Percentiles rank a stretch among this genome's conserved stretches.
Conservation (phyloP, 2,329 filamentous ascomycete genomes). For the Ophiostoma pallidulum region DNA sequence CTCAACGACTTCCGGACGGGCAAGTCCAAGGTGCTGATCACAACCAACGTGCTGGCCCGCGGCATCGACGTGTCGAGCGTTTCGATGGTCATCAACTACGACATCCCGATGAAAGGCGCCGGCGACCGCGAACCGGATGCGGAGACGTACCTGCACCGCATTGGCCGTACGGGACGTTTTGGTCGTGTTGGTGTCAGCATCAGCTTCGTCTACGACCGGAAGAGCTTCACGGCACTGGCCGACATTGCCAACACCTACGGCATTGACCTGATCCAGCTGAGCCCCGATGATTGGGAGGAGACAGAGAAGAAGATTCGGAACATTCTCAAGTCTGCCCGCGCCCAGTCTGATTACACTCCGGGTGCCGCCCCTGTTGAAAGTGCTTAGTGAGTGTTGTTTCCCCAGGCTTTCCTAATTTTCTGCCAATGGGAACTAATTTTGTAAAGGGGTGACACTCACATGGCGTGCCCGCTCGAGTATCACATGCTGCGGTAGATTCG, state of each 20-base stretch:
- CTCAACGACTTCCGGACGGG: slow-evolving; percentile 81
- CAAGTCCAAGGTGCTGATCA: slow-evolving; percentile 89
- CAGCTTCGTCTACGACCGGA: slow-evolving; percentile 82
- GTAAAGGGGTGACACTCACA: neutral
- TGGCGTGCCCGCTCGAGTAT: neutral
- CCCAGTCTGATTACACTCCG: slow-evolving; percentile 36
- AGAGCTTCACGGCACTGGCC: slow-evolving; percentile 69
- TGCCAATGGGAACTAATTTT: neutral
- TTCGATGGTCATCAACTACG: slow-evolving; percentile 98
- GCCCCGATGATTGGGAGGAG: slow-evolving; percentile 82
- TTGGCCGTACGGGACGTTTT: slow-evolving; percentile 92
- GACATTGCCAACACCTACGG: slow-evolving; percentile 73
- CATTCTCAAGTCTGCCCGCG: slow-evolving; percentile 64
- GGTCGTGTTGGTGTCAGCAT: slow-evolving; percentile 94
- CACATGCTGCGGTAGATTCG: neutral
- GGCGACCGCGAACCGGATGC: slow-evolving; percentile 78
- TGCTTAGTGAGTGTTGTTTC: slow-evolving; percentile 10
- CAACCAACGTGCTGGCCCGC: slow-evolving; percentile 91
- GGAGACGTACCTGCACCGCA: slow-evolving; percentile 96
- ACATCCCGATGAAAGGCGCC: slow-evolving; percentile 64
- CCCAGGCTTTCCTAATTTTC: neutral
- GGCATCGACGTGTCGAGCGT: slow-evolving; percentile 89
- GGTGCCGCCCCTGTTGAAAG: slow-evolving; percentile 12
- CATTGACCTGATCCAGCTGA: slow-evolving; percentile 71
- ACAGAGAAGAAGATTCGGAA: slow-evolving; percentile 76